These are phyloP conservation scores for Suhomyces chickasaworum DNA, from an alignment of 1,139 yeast genomes.

Conservation along the genomic window DNA sequence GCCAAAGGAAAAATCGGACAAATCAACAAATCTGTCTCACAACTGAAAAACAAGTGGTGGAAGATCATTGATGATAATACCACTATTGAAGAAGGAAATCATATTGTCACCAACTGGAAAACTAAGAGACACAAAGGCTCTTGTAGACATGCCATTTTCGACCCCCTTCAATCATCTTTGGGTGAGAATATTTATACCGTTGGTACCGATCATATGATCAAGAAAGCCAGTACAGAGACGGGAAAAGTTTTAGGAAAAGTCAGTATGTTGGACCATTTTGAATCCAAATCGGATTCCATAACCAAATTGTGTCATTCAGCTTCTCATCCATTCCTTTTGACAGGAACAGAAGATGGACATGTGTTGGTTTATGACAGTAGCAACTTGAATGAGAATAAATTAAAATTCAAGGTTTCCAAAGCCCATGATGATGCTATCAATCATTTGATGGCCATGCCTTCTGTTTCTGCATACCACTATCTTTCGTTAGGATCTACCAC, in stretches of 20 bases:
- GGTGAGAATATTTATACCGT: conserved; percentile 65
- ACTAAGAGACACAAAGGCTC: conserved; percentile 91
- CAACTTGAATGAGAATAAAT: conserved; percentile 37
- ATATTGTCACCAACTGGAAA: conserved; percentile 62
- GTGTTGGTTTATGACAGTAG: conserved; percentile 63
- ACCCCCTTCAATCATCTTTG: conserved; percentile 45
- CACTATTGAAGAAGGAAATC: conserved; percentile 30
- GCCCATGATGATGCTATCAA: conserved; percentile 80
- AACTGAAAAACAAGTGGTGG: conserved; percentile 53
- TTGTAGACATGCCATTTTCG: conserved; percentile 73
- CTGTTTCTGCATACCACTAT: conserved; percentile 76
- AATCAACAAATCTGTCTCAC: conserved; percentile 38
- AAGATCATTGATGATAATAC: conserved; percentile 41
- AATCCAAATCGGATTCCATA: conserved; percentile 38
- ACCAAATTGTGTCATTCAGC: conserved; percentile 66
- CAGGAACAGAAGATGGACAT: conserved; percentile 82
- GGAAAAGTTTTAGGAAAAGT: conserved; percentile 75
- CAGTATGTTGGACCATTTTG: conserved; percentile 29
- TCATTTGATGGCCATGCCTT: conserved; percentile 66
- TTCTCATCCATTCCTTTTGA: conserved; percentile 63
- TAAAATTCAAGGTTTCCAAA: conserved; percentile 46
- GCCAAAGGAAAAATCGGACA: conserved; percentile 30
- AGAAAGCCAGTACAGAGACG: conserved; percentile 68
- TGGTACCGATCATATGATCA: conserved; percentile 80
- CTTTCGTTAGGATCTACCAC: conserved; percentile 84